These are phyloP conservation scores for Hydrangea macrophylla DNA, from an alignment of 148 eudicot genomes.

Conservation along the genomic window DNA sequence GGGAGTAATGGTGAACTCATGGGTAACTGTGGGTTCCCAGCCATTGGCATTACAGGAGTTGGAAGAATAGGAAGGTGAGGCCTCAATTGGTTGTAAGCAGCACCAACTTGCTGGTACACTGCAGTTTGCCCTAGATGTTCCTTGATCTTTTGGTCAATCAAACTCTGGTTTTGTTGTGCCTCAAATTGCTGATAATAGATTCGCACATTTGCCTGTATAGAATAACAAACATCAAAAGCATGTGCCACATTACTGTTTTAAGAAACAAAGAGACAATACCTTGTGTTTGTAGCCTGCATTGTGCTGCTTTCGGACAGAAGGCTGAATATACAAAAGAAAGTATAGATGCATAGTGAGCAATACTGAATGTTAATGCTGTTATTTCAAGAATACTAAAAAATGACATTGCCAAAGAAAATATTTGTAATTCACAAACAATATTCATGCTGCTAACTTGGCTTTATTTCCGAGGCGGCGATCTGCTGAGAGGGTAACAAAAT, in stretches of 20 bases:
- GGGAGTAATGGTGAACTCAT: constrained; percentile 38
- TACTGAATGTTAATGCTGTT: not conserved
- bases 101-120: constrained; percentile 63
- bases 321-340: constrained; percentile 44
- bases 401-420: not conserved
- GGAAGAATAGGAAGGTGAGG: constrained; percentile 65
- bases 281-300: constrained; percentile 97
- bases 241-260: not conserved
- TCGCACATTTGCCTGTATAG: constrained; percentile 70
- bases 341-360: no score
- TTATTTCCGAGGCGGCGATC: no score
- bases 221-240: not conserved
- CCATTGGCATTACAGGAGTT: constrained; percentile 53
- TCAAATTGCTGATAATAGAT: constrained; percentile 80
- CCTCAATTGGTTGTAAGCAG: constrained; percentile 46
- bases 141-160: constrained; percentile 87
- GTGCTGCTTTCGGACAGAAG: constrained; percentile 93
- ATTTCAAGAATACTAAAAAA: not conserved
- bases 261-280: constrained; percentile 28
- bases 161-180: constrained; percentile 80
- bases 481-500: no score
- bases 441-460: not conserved
- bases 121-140: constrained; percentile 81
- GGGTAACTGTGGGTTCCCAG: constrained; percentile 43
- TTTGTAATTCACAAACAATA: not conserved